Conservation (phyloP, 495 filamentous ascomycete genomes). For the Penicillium taxi region DNA sequence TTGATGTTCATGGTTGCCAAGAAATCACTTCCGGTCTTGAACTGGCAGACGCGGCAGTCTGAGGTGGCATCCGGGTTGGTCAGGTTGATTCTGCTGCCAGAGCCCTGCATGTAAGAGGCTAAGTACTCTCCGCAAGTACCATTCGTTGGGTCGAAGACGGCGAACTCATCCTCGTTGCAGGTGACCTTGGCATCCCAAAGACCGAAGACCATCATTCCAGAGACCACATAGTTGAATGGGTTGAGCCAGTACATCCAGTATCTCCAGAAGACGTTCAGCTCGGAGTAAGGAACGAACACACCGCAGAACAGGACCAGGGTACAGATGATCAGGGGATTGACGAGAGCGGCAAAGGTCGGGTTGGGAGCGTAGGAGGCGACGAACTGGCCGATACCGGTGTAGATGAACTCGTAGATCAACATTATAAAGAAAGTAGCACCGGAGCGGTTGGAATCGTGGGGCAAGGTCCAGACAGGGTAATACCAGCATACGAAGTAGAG, state of each 20-base stretch:
- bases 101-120: constrained; percentile 34
- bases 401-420: constrained; percentile 47
- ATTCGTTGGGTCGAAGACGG: constrained; percentile 45
- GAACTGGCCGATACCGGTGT: constrained; percentile 54
- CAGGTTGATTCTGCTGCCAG: constrained; percentile 45
- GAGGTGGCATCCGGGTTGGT: constrained; percentile 43
- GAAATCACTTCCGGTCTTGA: constrained; percentile 31
- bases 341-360: constrained; percentile 46
- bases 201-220: constrained; percentile 49
- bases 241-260: constrained; percentile 74
- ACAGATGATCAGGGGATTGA: constrained; percentile 48
- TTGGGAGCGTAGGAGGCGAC: constrained; percentile 51
- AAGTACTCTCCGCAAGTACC: constrained; percentile 54
- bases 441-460: constrained; percentile 31
- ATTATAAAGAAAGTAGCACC: constrained; percentile 49
- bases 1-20: constrained; percentile 30
- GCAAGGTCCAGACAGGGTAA: constrained; percentile 32
- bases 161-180: constrained; percentile 51
- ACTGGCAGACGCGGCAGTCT: constrained; percentile 54
- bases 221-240: constrained; percentile 63
- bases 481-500: constrained; percentile 48
- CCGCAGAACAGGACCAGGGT: constrained; percentile 49
- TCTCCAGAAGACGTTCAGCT: constrained; percentile 52
- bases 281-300: constrained; percentile 30
- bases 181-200: constrained; percentile 48